Conservation (phyloP, 495 filamentous ascomycete genomes). For the Penicillium taxi region DNA sequence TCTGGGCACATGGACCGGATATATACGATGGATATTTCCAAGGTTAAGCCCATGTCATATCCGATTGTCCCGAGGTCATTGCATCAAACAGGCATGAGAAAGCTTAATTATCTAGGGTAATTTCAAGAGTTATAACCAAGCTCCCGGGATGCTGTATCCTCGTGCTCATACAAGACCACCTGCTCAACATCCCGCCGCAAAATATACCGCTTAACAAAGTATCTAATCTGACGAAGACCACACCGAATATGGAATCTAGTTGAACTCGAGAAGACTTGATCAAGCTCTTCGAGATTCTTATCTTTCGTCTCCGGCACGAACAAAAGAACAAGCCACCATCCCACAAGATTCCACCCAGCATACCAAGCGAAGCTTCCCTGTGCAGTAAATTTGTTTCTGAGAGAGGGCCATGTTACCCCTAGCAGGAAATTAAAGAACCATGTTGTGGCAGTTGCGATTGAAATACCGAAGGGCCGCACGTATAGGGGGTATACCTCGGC, state of each 20-base stretch:
- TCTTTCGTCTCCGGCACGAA: conserved; percentile 47
- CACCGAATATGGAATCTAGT: conserved; percentile 40
- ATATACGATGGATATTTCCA: no score
- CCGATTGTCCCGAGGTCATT: neutral
- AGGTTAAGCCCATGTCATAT: neutral
- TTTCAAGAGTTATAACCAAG: conserved; percentile 22
- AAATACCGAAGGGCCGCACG: conserved; percentile 64
- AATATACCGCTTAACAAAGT: conserved; percentile 42
- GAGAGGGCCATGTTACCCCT: conserved; percentile 49
- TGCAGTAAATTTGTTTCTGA: conserved; percentile 43
- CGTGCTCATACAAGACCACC: conserved; percentile 34
- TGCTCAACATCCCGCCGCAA: conserved; percentile 25
- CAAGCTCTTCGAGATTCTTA: conserved; percentile 40
- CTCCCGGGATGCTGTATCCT: conserved; percentile 18
- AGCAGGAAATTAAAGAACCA: conserved; percentile 46
- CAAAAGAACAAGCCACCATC: conserved; percentile 40
- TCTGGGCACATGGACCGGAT: no score
- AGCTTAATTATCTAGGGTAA: no score
- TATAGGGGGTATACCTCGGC: conserved; percentile 75
- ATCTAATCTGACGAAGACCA: conserved; percentile 40
- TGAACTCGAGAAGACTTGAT: conserved; percentile 46
- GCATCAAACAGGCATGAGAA: no score
- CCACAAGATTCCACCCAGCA: conserved; percentile 44
- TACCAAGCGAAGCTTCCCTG: conserved; percentile 52
- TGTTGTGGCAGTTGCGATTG: conserved; percentile 57